phyloP scores from a whole-genome alignment of 768 basidiomycete species.

The Termitomyces sp. region DNA sequence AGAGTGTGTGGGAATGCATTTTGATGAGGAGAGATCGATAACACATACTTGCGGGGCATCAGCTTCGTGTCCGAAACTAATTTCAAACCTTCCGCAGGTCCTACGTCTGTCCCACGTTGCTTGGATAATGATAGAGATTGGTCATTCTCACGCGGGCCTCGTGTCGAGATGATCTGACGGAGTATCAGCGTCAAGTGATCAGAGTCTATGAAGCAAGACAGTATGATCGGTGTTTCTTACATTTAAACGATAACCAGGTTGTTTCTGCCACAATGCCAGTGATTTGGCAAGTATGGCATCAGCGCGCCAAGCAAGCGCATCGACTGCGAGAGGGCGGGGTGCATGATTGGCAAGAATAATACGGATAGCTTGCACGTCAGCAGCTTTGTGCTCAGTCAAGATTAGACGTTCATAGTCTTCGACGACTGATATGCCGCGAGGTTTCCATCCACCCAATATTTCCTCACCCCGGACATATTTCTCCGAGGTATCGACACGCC shows the following conservation, averaged over 20 bases:
- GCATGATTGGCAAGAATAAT: slow-evolving; percentile 61
- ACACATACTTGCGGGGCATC: slow-evolving; percentile 58
- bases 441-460: slow-evolving; percentile 72
- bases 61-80: slow-evolving; percentile 69
- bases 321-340: slow-evolving; percentile 42
- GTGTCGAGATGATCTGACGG: slow-evolving; percentile 69
- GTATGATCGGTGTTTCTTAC: slow-evolving; percentile 30
- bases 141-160: slow-evolving; percentile 59
- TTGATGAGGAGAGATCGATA: slow-evolving; percentile 1
- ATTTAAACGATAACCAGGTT: slow-evolving; percentile 69
- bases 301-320: slow-evolving; percentile 58
- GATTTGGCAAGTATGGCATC: slow-evolving; percentile 62
- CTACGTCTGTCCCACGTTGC: slow-evolving; percentile 26
- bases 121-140: slow-evolving; percentile 27
- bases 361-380: slow-evolving; percentile 87
- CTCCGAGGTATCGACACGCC: slow-evolving; percentile 91
- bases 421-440: slow-evolving; percentile 83
- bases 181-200: slow-evolving; percentile 11
- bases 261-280: slow-evolving; percentile 78
- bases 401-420: slow-evolving; percentile 79
- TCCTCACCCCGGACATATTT: slow-evolving; percentile 96
- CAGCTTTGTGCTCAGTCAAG: slow-evolving; percentile 65
- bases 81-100: slow-evolving; percentile 50
- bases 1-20: not conserved
- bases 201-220: not conserved